A percentile compares a stretch with the other conserved stretches of the same genome.
Conservation (phyloP, 441 rosid genomes). For the Erodium trifolium region DNA sequence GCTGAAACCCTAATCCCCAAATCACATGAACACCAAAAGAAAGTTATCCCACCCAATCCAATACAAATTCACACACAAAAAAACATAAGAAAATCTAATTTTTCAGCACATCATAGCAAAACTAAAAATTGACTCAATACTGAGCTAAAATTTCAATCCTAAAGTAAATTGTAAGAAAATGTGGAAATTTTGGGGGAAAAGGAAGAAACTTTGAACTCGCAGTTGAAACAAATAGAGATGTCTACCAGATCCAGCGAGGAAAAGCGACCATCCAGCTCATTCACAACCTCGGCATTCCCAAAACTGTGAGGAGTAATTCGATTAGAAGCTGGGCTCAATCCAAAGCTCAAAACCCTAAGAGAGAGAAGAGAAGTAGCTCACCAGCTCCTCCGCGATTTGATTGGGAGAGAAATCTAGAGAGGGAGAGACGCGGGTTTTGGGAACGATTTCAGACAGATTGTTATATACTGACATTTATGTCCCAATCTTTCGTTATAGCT, state of each 20-base stretch:
- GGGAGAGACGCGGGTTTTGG: not conserved
- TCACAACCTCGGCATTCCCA: not conserved
- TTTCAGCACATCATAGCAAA: no score
- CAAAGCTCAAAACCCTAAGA: not conserved
- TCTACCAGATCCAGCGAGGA: not conserved
- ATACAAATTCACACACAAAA: not conserved
- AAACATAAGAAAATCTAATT: no score
- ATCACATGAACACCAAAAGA: not conserved
- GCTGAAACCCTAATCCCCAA: not conserved
- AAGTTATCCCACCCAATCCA: not conserved
- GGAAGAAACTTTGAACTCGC: not conserved
- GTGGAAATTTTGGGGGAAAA: not conserved
- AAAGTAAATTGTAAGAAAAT: not conserved
- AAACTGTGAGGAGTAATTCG: not conserved
- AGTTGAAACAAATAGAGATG: not conserved
- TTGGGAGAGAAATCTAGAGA: not conserved
- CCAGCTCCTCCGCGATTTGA: no score
- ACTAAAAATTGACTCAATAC: no score
- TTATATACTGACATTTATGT: no score
- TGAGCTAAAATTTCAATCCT: not conserved
- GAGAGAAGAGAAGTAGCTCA: not conserved
- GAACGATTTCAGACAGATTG: not conserved
- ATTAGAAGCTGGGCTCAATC: not conserved
- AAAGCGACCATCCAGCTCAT: not conserved
- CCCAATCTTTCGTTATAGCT: no score